phyloP scores from a whole-genome alignment of 495 filamentous ascomycete species.

The Xylaria nigripes region DNA sequence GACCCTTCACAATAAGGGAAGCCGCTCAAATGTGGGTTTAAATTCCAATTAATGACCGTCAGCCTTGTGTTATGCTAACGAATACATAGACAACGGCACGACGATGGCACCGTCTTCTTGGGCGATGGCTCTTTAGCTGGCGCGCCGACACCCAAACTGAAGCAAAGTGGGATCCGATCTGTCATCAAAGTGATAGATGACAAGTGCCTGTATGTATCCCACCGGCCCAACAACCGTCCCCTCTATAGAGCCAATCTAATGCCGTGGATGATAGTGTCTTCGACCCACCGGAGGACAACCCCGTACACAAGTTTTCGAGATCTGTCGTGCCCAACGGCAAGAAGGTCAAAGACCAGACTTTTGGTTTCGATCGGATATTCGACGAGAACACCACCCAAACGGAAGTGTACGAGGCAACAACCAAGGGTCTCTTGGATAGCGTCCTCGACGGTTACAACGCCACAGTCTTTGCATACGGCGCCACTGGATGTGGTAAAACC shows the following conservation, averaged over 20 bases:
- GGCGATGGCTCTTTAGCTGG: constrained; percentile 89
- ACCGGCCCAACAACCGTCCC: not conserved
- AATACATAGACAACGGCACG: constrained; percentile 53
- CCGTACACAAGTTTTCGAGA: constrained; percentile 82
- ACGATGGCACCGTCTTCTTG: constrained; percentile 85
- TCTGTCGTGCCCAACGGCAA: constrained; percentile 79
- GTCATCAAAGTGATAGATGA: constrained; percentile 97
- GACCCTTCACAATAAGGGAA: constrained; percentile 82
- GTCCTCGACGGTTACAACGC: constrained; percentile 98
- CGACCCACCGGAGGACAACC: constrained; percentile 93
- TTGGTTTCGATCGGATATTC: constrained; percentile 93
- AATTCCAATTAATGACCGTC: constrained; percentile 8
- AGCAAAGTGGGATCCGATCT: constrained; percentile 75
- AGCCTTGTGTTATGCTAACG: constrained; percentile 1
- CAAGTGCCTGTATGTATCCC: constrained; percentile 71
- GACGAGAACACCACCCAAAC: constrained; percentile 90
- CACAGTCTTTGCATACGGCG: constrained; percentile 97
- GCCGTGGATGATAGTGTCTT: constrained; percentile 58
- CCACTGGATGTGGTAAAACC: constrained; percentile 96
- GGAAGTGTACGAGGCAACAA: constrained; percentile 95
- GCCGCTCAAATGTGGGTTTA: constrained; percentile 55
- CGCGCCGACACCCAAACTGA: constrained; percentile 73
- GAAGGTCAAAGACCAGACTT: constrained; percentile 94
- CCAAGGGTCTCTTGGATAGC: constrained; percentile 79
- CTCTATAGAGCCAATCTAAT: constrained; percentile 15